Evolutionary conservation across 73 alveolate species (phyloP).

Genomic region (Paramecium octaurelia): DNA sequence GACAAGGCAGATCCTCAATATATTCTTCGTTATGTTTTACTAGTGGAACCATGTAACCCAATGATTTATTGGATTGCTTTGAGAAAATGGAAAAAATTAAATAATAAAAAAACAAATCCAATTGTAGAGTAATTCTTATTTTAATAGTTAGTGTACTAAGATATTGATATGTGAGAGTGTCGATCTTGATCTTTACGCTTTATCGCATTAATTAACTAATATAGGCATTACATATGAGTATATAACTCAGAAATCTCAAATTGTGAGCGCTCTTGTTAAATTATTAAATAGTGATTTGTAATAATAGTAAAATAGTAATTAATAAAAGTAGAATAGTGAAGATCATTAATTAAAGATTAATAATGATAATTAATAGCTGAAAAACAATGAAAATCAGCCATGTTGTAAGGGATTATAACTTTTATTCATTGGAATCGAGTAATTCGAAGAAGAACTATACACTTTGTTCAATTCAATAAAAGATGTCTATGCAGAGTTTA

Average conservation of each 20-base stretch:
- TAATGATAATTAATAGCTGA: neutral
- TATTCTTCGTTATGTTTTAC: conserved; percentile 8
- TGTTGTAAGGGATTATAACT: conserved; percentile 35
- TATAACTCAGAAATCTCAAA: neutral
- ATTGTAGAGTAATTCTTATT: neutral
- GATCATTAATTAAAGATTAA: neutral
- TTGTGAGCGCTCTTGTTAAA: neutral
- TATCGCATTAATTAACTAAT: neutral
- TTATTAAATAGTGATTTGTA: neutral
- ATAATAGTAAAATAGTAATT: neutral
- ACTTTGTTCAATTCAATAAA: neutral
- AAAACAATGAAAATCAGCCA: neutral
- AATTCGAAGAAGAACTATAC: neutral
- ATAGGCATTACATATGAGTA: conserved; percentile 8
- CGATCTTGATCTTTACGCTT: neutral
- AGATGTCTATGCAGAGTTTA: neutral
- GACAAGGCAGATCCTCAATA: neutral
- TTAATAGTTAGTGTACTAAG: neutral
- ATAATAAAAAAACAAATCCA: neutral
- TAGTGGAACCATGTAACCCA: conserved; percentile 11
- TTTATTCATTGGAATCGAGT: neutral
- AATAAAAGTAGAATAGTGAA: neutral
- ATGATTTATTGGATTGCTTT: conserved; percentile 18
- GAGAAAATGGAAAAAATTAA: conserved; percentile 29
- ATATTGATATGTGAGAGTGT: neutral